Conservation (phyloP, 2,329 filamentous ascomycete species). For the Tolypocladium inflatum region DNA sequence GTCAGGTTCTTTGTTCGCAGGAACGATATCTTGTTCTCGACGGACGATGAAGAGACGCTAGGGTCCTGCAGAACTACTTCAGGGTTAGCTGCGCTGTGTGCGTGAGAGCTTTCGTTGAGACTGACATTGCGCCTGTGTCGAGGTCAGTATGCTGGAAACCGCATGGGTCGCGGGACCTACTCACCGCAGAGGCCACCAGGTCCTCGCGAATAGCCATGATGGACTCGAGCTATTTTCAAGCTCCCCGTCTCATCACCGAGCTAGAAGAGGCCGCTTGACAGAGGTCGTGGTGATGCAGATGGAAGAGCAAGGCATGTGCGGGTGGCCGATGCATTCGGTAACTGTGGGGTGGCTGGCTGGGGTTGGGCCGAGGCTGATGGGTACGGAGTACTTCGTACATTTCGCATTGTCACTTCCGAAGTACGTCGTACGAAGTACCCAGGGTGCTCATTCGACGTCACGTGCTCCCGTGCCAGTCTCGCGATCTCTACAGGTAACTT, state of each 20-base stretch:
- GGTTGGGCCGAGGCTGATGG: slow-evolving; percentile 22
- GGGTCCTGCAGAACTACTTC: slow-evolving; percentile 81
- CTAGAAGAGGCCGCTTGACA: slow-evolving; percentile 4
- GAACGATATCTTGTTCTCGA: slow-evolving; percentile 89
- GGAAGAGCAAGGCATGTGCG: slow-evolving; percentile 17
- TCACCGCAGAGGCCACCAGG: slow-evolving; percentile 71
- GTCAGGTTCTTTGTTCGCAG: slow-evolving; percentile 95
- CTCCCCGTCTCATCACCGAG: slow-evolving; percentile 14
- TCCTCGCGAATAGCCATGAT: slow-evolving; percentile 88
- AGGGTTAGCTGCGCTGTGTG: slow-evolving; percentile 4
- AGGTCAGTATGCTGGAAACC: background rate
- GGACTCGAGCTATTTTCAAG: slow-evolving; percentile 8
- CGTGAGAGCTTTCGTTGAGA: slow-evolving; percentile 9
- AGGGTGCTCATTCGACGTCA: slow-evolving; percentile 6
- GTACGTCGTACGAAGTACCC: too few relatives aligned
- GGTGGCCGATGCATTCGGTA: slow-evolving; percentile 6
- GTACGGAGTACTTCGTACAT: too few relatives aligned
- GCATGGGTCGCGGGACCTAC: slow-evolving; percentile 8
- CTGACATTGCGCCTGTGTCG: slow-evolving; percentile 33
- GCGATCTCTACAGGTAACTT: background rate
- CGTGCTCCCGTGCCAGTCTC: slow-evolving; percentile 7
- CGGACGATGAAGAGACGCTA: slow-evolving; percentile 76
- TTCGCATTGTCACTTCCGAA: too few relatives aligned
- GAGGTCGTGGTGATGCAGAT: slow-evolving; percentile 9
- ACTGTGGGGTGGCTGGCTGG: slow-evolving; percentile 7